phyloP scores from a whole-genome alignment of 176 grass and related monocot species.

The Lolium perenne region DNA sequence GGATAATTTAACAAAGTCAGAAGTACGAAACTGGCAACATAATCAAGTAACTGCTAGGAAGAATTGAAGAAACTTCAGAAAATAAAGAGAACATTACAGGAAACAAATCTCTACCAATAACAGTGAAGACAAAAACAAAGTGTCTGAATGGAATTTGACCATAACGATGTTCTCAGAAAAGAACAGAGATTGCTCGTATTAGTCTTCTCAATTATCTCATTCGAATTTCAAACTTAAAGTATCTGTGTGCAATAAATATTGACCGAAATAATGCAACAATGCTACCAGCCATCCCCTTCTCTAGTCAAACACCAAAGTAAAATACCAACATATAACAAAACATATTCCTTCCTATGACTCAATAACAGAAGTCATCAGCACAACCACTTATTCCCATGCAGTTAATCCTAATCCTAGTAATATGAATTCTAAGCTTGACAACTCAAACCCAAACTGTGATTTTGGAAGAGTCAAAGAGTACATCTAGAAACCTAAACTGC shows the following conservation, averaged over 20 bases:
- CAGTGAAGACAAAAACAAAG: not conserved
- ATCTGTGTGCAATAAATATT: not conserved
- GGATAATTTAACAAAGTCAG: too few relatives aligned
- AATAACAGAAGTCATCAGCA: not conserved
- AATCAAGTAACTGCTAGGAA: too few relatives aligned
- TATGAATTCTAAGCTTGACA: not conserved
- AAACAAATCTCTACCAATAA: not conserved
- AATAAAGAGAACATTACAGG: not conserved
- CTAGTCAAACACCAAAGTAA: not conserved
- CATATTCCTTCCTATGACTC: not conserved
- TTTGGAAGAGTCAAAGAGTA: not conserved
- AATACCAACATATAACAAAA: not conserved
- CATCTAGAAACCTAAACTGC: slow-evolving; percentile 49
- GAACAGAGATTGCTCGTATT: not conserved
- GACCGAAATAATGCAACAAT: not conserved
- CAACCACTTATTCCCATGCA: slow-evolving; percentile 10
- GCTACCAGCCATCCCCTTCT: not conserved
- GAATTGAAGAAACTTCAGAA: too few relatives aligned
- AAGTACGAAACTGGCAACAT: too few relatives aligned
- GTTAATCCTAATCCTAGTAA: not conserved
- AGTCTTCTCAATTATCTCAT: slow-evolving; percentile 1
- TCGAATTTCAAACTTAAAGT: not conserved
- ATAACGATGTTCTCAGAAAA: not conserved
- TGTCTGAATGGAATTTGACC: not conserved
- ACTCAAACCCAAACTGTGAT: slow-evolving; percentile 3